These are phyloP conservation scores for Phylloboletellus chloephorus DNA, from an alignment of 1,284 basidiomycete species.

Conservation along the genomic window DNA sequence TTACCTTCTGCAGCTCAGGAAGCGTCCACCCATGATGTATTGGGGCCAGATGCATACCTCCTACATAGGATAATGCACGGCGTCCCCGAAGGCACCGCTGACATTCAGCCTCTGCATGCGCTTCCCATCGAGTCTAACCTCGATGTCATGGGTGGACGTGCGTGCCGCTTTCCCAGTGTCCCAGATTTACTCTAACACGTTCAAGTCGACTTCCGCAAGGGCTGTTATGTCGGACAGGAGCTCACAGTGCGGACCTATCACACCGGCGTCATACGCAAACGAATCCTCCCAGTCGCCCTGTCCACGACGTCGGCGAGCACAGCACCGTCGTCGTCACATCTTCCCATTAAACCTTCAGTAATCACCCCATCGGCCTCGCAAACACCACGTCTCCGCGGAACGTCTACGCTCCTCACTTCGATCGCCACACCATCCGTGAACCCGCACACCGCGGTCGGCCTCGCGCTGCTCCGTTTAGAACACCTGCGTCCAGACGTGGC, in stretches of 20 bases:
- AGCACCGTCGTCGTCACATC: constrained; percentile 5
- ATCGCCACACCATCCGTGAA: constrained; percentile 28
- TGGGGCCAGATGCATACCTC: constrained; percentile 55
- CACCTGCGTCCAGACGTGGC: constrained; percentile 37
- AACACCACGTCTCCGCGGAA: constrained; percentile 50
- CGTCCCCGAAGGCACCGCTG: constrained; percentile 81
- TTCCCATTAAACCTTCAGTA: constrained; percentile 22
- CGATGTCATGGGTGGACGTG: constrained; percentile 89
- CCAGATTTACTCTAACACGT: constrained; percentile 4
- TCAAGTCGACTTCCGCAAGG: constrained; percentile 93
- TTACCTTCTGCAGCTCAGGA: constrained; percentile 44
- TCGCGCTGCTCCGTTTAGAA: constrained; percentile 70
- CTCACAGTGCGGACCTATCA: constrained; percentile 96
- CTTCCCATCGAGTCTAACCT: constrained; percentile 94
- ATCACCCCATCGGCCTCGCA: constrained; percentile 8
- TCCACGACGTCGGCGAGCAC: constrained; percentile 12
- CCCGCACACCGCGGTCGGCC: constrained; percentile 43
- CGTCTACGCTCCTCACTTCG: constrained; percentile 61
- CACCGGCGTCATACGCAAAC: constrained; percentile 88
- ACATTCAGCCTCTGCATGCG: constrained; percentile 73
- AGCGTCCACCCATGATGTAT: constrained; percentile 49
- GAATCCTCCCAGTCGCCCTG: constrained; percentile 71
- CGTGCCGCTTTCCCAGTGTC: constrained; percentile 30
- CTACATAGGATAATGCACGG: constrained; percentile 79
- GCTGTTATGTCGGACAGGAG: constrained; percentile 98